phyloP scores from a whole-genome alignment of 495 filamentous ascomycete genomes.

The Daldinia concentrica region DNA sequence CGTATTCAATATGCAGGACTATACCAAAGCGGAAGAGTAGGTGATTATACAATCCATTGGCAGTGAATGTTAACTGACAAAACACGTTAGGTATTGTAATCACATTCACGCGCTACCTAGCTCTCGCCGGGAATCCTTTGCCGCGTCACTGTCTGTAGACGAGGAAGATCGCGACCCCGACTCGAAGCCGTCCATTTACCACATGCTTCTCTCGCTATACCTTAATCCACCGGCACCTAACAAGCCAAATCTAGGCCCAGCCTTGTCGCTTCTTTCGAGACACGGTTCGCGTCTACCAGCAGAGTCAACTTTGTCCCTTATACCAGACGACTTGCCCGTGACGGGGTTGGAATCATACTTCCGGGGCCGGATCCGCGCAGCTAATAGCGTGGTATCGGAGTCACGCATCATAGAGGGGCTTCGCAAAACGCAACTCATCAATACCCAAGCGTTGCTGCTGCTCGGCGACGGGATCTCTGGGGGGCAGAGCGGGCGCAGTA shows the following conservation, averaged over 20 bases:
- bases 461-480: slow-evolving; percentile 69
- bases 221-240: slow-evolving; percentile 82
- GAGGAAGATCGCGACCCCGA: slow-evolving; percentile 59
- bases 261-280: slow-evolving; percentile 84
- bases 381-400: slow-evolving; percentile 81
- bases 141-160: slow-evolving; percentile 10
- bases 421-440: slow-evolving; percentile 75
- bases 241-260: slow-evolving; percentile 76
- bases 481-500: slow-evolving; percentile 68
- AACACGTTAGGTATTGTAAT: slow-evolving; percentile 81
- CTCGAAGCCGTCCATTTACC: slow-evolving; percentile 78
- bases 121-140: slow-evolving; percentile 35
- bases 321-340: slow-evolving; percentile 82
- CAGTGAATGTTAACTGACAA: slow-evolving; percentile 33
- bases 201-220: slow-evolving; percentile 90
- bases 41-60: slow-evolving; percentile 36
- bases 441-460: slow-evolving; percentile 73
- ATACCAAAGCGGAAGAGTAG: slow-evolving; percentile 91
- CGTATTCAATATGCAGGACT: slow-evolving; percentile 90
- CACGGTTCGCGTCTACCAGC: slow-evolving; percentile 93
- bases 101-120: slow-evolving; percentile 69
- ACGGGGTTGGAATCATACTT: slow-evolving; percentile 90
- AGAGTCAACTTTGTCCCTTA: slow-evolving; percentile 79
- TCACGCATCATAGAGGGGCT: slow-evolving; percentile 77
- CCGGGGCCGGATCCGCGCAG: slow-evolving; percentile 86